phyloP scores from a whole-genome alignment of 2,329 filamentous ascomycete genomes.

The Raffaelea arxii region DNA sequence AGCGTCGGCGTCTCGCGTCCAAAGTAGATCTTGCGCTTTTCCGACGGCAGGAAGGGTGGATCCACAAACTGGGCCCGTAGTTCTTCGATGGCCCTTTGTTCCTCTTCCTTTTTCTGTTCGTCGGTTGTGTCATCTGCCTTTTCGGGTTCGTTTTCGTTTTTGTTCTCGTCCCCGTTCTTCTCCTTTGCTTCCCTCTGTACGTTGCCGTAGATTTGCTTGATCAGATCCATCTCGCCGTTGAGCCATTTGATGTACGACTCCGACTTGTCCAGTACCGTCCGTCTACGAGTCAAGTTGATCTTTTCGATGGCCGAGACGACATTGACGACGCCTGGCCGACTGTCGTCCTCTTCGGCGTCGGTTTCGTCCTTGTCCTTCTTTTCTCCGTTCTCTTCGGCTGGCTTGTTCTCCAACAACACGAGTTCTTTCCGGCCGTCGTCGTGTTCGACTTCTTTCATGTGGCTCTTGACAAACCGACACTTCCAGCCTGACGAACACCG shows the following conservation, averaged over 20 bases:
- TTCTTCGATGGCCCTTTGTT: constrained; percentile 55
- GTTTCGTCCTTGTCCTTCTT: neutral
- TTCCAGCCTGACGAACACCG: constrained; percentile 83
- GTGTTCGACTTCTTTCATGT: constrained; percentile 69
- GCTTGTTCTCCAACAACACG: constrained; percentile 46
- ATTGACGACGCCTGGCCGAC: constrained; percentile 63
- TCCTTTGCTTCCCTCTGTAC: constrained; percentile 17
- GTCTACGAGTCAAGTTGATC: constrained; percentile 64
- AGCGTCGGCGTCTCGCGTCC: constrained; percentile 85
- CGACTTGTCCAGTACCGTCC: constrained; percentile 59
- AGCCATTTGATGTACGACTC: constrained; percentile 73
- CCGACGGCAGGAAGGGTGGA: constrained; percentile 77
- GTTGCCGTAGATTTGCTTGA: constrained; percentile 36
- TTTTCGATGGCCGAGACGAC: constrained; percentile 61
- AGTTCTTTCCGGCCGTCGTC: constrained; percentile 79
- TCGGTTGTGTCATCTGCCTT: constrained; percentile 19
- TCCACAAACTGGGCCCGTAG: constrained; percentile 75
- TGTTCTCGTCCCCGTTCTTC: neutral
- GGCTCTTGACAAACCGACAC: constrained; percentile 80
- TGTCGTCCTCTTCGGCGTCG: constrained; percentile 31
- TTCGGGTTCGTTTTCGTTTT: constrained; percentile 17
- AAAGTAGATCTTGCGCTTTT: constrained; percentile 91
- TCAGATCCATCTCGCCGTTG: constrained; percentile 49
- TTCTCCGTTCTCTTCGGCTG: constrained; percentile 19
- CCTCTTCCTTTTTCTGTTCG: too few species aligned